These are phyloP conservation scores for Pyrenophora teres DNA, from an alignment of 2,329 filamentous ascomycete genomes.

Conservation along the genomic window DNA sequence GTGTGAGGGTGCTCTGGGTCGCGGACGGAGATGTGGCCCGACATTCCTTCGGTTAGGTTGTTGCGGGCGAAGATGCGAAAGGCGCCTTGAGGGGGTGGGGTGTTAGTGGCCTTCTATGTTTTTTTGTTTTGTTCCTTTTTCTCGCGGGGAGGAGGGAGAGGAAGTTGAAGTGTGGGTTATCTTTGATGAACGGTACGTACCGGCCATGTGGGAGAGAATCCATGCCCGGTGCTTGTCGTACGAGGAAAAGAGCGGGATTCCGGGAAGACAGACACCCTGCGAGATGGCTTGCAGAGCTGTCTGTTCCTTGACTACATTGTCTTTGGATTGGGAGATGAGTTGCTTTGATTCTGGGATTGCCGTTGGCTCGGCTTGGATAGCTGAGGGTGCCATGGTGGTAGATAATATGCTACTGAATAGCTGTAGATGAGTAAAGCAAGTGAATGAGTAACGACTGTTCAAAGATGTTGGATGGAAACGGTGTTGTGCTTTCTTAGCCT, in stretches of 20 bases:
- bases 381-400: constrained; percentile 42
- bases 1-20: constrained; percentile 65
- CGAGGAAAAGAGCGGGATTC: constrained; percentile 61
- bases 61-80: constrained; percentile 71
- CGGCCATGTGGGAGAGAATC: constrained; percentile 68
- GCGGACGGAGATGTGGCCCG: constrained; percentile 69
- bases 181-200: background rate
- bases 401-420: background rate
- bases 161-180: background rate
- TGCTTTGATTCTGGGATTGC: constrained; percentile 22
- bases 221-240: constrained; percentile 64
- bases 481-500: background rate
- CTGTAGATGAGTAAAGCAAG: background rate
- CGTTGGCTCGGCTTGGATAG: constrained; percentile 18
- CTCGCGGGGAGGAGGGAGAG: too few species aligned
- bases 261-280: constrained; percentile 54
- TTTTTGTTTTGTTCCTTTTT: too few species aligned
- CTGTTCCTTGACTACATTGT: constrained; percentile 30
- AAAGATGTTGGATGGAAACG: background rate
- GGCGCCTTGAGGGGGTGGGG: constrained; percentile 42
- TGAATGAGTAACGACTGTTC: background rate
- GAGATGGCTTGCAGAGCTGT: constrained; percentile 51
- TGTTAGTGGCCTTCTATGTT: background rate
- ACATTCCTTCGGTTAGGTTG: constrained; percentile 70
- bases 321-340: constrained; percentile 24